These are phyloP conservation scores for Crepidotus variabilis DNA, from an alignment of 768 basidiomycete genomes.

Conservation along the genomic window DNA sequence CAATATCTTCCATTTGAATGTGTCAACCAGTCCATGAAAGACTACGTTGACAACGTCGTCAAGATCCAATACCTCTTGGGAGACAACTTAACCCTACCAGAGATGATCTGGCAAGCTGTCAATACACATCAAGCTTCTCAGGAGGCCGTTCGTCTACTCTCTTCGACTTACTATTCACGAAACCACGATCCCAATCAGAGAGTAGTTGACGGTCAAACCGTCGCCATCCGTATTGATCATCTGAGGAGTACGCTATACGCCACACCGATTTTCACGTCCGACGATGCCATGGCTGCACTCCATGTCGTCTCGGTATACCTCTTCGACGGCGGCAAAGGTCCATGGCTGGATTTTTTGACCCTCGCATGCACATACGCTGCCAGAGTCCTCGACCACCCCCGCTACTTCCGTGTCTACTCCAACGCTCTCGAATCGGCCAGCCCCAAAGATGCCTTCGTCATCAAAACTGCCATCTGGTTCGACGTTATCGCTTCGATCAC, in stretches of 20 bases:
- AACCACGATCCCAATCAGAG: constrained; percentile 16
- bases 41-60: constrained; percentile 63
- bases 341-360: constrained; percentile 64
- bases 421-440: constrained; percentile 38
- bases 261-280: constrained; percentile 34
- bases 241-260: constrained; percentile 18
- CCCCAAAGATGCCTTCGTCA: constrained; percentile 63
- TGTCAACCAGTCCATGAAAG: constrained; percentile 25
- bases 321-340: constrained; percentile 71
- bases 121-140: constrained; percentile 42
- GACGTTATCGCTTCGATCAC: constrained; percentile 79
- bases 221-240: constrained; percentile 19
- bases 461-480: constrained; percentile 86
- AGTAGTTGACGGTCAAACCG: constrained; percentile 22
- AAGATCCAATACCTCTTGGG: constrained; percentile 69
- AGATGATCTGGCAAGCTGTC: constrained; percentile 49
- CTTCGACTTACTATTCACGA: constrained; percentile 48
- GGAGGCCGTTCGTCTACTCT: constrained; percentile 59
- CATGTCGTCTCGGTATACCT: constrained; percentile 74
- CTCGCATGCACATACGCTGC: constrained; percentile 57
- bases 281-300: constrained; percentile 76
- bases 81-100: constrained; percentile 39
- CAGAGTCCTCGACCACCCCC: constrained; percentile 36
- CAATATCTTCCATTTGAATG: constrained; percentile 14
- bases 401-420: constrained; percentile 35